Conservation (phyloP, 2,329 filamentous ascomycete genomes). For the Hyphodiscus sp. region DNA sequence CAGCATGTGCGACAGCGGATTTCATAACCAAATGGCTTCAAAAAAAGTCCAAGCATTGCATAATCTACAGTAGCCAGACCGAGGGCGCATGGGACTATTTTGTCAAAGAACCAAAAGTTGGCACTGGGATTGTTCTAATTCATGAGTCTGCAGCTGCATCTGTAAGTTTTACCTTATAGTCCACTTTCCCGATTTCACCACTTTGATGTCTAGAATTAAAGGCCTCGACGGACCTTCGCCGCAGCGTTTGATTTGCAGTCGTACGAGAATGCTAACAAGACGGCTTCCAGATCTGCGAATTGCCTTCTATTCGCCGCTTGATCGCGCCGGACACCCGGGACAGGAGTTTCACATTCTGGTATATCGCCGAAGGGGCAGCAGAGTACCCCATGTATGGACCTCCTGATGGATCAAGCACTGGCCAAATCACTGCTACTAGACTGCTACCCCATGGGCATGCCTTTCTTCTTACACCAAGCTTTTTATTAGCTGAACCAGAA, state of each 20-base stretch:
- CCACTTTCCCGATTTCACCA: background rate
- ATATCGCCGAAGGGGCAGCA: constrained; percentile 18
- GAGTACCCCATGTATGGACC: constrained; percentile 21
- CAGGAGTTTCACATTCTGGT: constrained; percentile 21
- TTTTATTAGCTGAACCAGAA: constrained; percentile 40
- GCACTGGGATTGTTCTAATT: constrained; percentile 21
- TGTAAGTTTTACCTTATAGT: background rate
- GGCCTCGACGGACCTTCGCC: too few relatives aligned
- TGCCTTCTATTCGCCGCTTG: constrained; percentile 13
- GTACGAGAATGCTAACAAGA: background rate
- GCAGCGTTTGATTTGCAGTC: too few relatives aligned
- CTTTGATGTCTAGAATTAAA: background rate
- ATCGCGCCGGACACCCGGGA: background rate
- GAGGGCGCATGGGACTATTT: constrained; percentile 45
- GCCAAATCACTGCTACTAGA: constrained; percentile 32
- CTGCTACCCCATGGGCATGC: constrained; percentile 40
- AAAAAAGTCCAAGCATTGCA: constrained; percentile 34
- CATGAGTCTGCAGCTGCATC: constrained; percentile 19
- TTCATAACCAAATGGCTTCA: constrained; percentile 42
- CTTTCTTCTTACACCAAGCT: constrained; percentile 45
- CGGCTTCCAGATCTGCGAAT: constrained; percentile 10
- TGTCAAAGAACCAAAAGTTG: constrained; percentile 18
- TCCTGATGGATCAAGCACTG: constrained; percentile 21
- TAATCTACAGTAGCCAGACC: constrained; percentile 36
- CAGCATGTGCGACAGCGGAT: constrained; percentile 29